phyloP scores from a whole-genome alignment of 768 basidiomycete species.

The Vararia minispora region DNA sequence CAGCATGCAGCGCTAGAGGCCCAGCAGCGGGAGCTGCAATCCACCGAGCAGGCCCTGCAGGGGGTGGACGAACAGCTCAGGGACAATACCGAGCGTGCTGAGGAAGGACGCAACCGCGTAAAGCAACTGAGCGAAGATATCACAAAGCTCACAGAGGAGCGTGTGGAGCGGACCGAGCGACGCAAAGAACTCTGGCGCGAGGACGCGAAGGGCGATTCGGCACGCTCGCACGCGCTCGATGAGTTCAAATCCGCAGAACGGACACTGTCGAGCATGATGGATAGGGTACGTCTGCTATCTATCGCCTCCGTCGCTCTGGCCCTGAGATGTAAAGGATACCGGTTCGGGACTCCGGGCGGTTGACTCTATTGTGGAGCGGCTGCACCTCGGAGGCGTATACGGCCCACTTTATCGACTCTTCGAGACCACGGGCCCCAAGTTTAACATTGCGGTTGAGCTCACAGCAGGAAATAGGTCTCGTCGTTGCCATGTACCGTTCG shows the following conservation, averaged over 20 bases:
- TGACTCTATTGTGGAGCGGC: constrained; percentile 68
- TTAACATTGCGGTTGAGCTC: constrained; percentile 86
- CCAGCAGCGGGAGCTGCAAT: constrained; percentile 38
- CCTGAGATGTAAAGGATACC: constrained; percentile 57
- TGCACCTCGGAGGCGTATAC: constrained; percentile 74
- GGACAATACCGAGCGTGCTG: constrained; percentile 44
- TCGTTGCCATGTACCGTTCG: background rate
- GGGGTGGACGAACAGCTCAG: constrained; percentile 51
- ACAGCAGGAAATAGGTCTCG: constrained; percentile 92
- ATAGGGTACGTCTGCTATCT: constrained; percentile 49
- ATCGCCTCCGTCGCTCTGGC: constrained; percentile 3
- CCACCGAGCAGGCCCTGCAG: constrained; percentile 33
- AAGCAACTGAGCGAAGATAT: constrained; percentile 54
- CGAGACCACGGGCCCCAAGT: constrained; percentile 78
- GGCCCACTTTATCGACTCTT: constrained; percentile 93
- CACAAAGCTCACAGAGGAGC: constrained; percentile 49
- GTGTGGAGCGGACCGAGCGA: constrained; percentile 60
- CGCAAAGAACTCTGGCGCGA: constrained; percentile 93
- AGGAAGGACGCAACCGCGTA: constrained; percentile 50
- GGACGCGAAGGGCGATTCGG: constrained; percentile 77
- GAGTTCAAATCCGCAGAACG: constrained; percentile 78
- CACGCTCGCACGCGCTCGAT: constrained; percentile 64
- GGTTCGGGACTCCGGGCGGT: constrained; percentile 81
- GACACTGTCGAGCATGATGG: constrained; percentile 82
- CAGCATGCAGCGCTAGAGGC: constrained; percentile 47